Percentiles rank a stretch among this genome's conserved stretches.
These are phyloP conservation scores for Candida caryicola DNA, from an alignment of 805 yeast species.

Conservation along the genomic window DNA sequence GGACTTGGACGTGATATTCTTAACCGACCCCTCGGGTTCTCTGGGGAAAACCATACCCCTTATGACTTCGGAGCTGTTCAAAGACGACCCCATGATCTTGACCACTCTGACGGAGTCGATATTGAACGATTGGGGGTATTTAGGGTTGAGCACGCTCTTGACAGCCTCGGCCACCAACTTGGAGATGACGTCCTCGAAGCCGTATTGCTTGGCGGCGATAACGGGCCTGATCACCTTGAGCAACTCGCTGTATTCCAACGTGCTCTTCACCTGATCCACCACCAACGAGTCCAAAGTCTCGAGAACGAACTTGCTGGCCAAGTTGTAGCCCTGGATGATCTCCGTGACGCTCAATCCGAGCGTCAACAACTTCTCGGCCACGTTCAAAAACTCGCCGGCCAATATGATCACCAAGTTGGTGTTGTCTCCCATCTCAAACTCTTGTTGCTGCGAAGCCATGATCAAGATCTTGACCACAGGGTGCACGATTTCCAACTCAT, in stretches of 20 bases:
- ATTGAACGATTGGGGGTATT: slow-evolving; percentile 66
- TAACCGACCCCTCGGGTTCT: slow-evolving; percentile 91
- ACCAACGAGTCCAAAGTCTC: slow-evolving; percentile 65
- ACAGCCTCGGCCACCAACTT: slow-evolving; percentile 84
- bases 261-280: slow-evolving; percentile 59
- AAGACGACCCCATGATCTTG: slow-evolving; percentile 89
- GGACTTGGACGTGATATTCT: slow-evolving; percentile 55
- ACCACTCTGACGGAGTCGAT: slow-evolving; percentile 94
- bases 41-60: slow-evolving; percentile 98
- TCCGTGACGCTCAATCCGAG: slow-evolving; percentile 90
- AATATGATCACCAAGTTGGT: slow-evolving; percentile 87
- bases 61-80: slow-evolving; percentile 71
- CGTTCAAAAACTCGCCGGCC: slow-evolving; percentile 87
- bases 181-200: slow-evolving; percentile 75
- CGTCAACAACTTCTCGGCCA: slow-evolving; percentile 80
- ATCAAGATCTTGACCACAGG: slow-evolving; percentile 95
- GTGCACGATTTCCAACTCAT: slow-evolving; percentile 90
- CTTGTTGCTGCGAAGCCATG: slow-evolving; percentile 97
- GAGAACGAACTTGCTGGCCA: slow-evolving; percentile 76
- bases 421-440: slow-evolving; percentile 95
- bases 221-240: slow-evolving; percentile 79
- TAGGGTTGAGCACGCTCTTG: slow-evolving; percentile 65
- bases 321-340: slow-evolving; percentile 85
- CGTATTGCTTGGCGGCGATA: slow-evolving; percentile 90
- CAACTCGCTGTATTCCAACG: slow-evolving; percentile 53